Evolutionary conservation across 2,329 filamentous ascomycete species (phyloP).

Genomic region (Amauroascus niger): DNA sequence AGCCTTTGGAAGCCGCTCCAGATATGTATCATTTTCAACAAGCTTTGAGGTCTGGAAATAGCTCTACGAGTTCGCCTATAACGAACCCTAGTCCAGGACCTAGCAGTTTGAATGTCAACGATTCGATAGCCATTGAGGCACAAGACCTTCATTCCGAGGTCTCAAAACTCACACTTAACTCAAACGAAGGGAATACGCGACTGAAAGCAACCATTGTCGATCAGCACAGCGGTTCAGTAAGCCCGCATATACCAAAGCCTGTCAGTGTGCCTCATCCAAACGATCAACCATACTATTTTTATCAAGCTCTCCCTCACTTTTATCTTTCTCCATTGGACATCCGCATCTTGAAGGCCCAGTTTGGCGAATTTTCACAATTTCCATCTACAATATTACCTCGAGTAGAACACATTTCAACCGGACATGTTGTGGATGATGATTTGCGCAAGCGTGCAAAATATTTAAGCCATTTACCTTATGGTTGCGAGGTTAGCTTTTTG

Average conservation of each 20-base stretch:
- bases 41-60: slow-evolving; percentile 38
- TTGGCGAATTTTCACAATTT: slow-evolving; percentile 70
- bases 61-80: slow-evolving; percentile 24
- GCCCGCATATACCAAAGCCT: slow-evolving; percentile 21
- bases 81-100: slow-evolving; percentile 10
- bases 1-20: slow-evolving; percentile 38
- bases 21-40: slow-evolving; percentile 46
- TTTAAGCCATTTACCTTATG: slow-evolving; percentile 72
- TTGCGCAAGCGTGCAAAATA: slow-evolving; percentile 79
- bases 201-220: background rate
- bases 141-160: slow-evolving; percentile 14
- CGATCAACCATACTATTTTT: slow-evolving; percentile 66
- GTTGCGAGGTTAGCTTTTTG: slow-evolving; percentile 83
- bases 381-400: slow-evolving; percentile 77
- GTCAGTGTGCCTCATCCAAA: slow-evolving; percentile 38
- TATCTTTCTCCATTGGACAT: slow-evolving; percentile 89
- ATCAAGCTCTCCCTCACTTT: slow-evolving; percentile 75
- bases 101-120: background rate
- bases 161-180: slow-evolving; percentile 13
- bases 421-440: slow-evolving; percentile 77
- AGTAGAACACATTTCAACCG: slow-evolving; percentile 80
- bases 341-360: slow-evolving; percentile 80
- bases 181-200: background rate
- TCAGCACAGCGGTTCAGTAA: slow-evolving; percentile 6
- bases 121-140: background rate